Percentiles rank a stretch among this genome's conserved stretches.
Evolutionary conservation across 805 yeast species (phyloP).

Genomic region (Ogataea neopini): DNA sequence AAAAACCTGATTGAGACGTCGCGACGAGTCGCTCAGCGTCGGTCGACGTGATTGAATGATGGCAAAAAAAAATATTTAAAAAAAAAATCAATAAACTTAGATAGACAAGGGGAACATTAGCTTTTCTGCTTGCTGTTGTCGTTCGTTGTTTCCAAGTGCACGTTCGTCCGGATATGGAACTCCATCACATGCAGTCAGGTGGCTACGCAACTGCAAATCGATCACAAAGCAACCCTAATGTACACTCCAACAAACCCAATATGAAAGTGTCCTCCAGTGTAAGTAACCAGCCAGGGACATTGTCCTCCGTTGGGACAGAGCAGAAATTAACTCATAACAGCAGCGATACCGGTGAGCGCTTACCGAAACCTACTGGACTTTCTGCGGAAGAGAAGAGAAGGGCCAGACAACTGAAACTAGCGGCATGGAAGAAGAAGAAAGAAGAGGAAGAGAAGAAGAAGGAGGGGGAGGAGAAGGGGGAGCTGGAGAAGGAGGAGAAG

Average conservation of each 20-base stretch:
- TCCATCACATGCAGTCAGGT: no score
- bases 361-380: neutral
- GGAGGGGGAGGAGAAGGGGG: neutral
- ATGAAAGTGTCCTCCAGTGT: slow-evolving; percentile 1
- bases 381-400: slow-evolving; percentile 36
- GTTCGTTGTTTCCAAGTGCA: no score
- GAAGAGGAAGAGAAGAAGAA: slow-evolving; percentile 27
- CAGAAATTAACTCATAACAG: slow-evolving; percentile 13
- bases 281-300: neutral
- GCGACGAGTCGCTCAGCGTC: neutral
- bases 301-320: neutral
- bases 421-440: slow-evolving; percentile 62
- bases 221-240: neutral
- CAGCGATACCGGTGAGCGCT: slow-evolving; percentile 3
- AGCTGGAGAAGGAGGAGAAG: no score
- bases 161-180: no score
- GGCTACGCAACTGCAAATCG: no score
- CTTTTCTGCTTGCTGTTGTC: neutral
- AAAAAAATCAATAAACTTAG: no score
- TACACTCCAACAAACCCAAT: neutral
- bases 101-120: no score
- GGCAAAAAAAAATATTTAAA: neutral
- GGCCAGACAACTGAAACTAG: slow-evolving; percentile 53
- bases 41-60: neutral
- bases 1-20: neutral